phyloP scores from a whole-genome alignment of 257 asterid genomes.

The Capsicum chinense region DNA sequence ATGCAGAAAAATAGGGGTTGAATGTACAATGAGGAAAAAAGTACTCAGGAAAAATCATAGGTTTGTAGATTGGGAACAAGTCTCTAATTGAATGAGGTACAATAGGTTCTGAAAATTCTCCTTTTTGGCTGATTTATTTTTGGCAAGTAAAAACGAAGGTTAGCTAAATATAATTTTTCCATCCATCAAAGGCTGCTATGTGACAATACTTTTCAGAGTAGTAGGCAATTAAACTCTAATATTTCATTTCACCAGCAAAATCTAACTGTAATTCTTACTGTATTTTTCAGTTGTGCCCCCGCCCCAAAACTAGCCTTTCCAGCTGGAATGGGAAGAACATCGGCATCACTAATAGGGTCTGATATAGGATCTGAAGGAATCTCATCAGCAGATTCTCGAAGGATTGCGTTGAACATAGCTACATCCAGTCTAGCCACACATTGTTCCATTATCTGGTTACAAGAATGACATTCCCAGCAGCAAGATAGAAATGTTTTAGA shows the following conservation, averaged over 20 bases:
- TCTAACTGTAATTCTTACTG: slow-evolving; percentile 51
- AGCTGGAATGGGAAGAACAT: slow-evolving; percentile 78
- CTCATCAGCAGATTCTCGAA: slow-evolving; percentile 73
- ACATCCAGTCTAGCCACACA: slow-evolving; percentile 74
- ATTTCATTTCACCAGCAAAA: slow-evolving; percentile 11
- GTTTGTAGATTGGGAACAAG: neutral
- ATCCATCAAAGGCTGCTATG: slow-evolving; percentile 7
- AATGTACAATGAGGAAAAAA: neutral
- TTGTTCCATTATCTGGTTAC: slow-evolving; percentile 77
- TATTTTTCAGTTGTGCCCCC: slow-evolving; percentile 85
- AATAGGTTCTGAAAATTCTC: neutral
- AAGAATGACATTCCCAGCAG: slow-evolving; percentile 20
- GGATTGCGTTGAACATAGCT: slow-evolving; percentile 89
- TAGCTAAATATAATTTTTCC: neutral
- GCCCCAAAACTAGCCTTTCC: slow-evolving; percentile 87
- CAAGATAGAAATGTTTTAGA: neutral
- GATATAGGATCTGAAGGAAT: slow-evolving; percentile 91
- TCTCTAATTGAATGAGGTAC: neutral
- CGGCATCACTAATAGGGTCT: slow-evolving; percentile 78
- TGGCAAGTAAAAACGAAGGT: neutral
- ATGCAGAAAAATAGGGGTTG: slow-evolving; percentile 12
- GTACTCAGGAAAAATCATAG: neutral
- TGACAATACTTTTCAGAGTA: neutral
- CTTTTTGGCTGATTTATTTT: neutral
- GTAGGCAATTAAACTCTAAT: neutral